These are phyloP conservation scores for Darksidea phi DNA, from an alignment of 495 filamentous ascomycete species.

Conservation along the genomic window DNA sequence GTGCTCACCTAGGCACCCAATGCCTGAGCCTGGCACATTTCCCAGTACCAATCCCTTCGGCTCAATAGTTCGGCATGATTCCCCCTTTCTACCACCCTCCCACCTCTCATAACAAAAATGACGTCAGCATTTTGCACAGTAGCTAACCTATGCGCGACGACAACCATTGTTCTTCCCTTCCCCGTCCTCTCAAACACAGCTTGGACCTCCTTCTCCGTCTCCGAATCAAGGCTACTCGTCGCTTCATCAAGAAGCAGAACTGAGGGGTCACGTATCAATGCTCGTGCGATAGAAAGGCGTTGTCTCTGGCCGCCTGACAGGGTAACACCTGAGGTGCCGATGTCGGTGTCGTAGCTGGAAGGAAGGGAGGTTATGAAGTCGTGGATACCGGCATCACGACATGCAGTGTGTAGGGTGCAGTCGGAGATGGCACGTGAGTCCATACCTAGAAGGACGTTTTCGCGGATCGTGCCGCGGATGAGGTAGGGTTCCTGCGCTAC, in stretches of 20 bases:
- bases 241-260: slow-evolving; percentile 91
- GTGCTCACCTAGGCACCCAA: too few relatives aligned
- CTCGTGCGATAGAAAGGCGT: slow-evolving; percentile 82
- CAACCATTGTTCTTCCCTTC: slow-evolving; percentile 16
- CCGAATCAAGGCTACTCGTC: slow-evolving; percentile 89
- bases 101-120: slow-evolving; percentile 11
- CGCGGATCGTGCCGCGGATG: slow-evolving; percentile 78
- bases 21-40: background rate
- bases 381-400: slow-evolving; percentile 83
- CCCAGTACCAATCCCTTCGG: background rate
- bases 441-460: slow-evolving; percentile 74
- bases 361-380: slow-evolving; percentile 73
- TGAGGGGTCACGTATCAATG: slow-evolving; percentile 87
- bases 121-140: slow-evolving; percentile 17
- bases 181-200: slow-evolving; percentile 10
- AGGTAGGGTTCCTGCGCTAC: slow-evolving; percentile 84
- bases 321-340: slow-evolving; percentile 89
- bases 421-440: slow-evolving; percentile 61
- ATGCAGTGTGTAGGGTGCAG: slow-evolving; percentile 67
- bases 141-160: slow-evolving; percentile 14
- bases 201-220: slow-evolving; percentile 91
- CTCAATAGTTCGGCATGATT: background rate
- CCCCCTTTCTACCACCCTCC: background rate
- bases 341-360: slow-evolving; percentile 79
- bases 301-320: slow-evolving; percentile 95